These are phyloP conservation scores for Chlorencoelia australis DNA, from an alignment of 2,329 filamentous ascomycete species.

Conservation along the genomic window DNA sequence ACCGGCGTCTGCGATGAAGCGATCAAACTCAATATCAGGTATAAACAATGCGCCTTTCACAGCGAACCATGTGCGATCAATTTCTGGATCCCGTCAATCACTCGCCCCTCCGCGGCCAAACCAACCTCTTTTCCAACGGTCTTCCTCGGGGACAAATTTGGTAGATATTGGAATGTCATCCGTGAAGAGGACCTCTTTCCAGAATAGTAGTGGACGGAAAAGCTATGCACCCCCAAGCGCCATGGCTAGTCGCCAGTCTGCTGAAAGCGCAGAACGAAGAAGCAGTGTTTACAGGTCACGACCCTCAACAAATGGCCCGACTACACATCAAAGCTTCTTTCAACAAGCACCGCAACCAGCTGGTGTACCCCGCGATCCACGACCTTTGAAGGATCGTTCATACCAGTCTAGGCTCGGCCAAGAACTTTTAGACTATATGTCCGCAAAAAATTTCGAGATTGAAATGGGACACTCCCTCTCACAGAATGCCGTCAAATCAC, in stretches of 20 bases:
- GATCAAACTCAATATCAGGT: slow-evolving; percentile 68
- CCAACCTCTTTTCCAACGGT: slow-evolving; percentile 78
- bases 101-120: slow-evolving; percentile 74
- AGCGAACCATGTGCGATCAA: slow-evolving; percentile 66
- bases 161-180: slow-evolving; percentile 74
- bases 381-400: slow-evolving; percentile 70
- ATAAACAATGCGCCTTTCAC: slow-evolving; percentile 54
- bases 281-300: slow-evolving; percentile 75
- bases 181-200: slow-evolving; percentile 72
- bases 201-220: slow-evolving; percentile 56
- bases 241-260: slow-evolving; percentile 23
- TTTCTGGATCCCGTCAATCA: slow-evolving; percentile 75
- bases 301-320: slow-evolving; percentile 57
- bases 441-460: slow-evolving; percentile 91
- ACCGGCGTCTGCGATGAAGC: slow-evolving; percentile 88
- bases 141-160: slow-evolving; percentile 73
- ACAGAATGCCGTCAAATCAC: slow-evolving; percentile 82
- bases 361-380: slow-evolving; percentile 75
- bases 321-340: slow-evolving; percentile 86
- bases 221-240: slow-evolving; percentile 35
- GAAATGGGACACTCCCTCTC: slow-evolving; percentile 94
- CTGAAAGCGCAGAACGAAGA: slow-evolving; percentile 47
- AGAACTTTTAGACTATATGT: slow-evolving; percentile 84
- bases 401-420: slow-evolving; percentile 78
- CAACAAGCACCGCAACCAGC: slow-evolving; percentile 74